Base-by-base conservation (phyloP, 2,329 filamentous ascomycete species). In the Colletotrichum sp. region DNA sequence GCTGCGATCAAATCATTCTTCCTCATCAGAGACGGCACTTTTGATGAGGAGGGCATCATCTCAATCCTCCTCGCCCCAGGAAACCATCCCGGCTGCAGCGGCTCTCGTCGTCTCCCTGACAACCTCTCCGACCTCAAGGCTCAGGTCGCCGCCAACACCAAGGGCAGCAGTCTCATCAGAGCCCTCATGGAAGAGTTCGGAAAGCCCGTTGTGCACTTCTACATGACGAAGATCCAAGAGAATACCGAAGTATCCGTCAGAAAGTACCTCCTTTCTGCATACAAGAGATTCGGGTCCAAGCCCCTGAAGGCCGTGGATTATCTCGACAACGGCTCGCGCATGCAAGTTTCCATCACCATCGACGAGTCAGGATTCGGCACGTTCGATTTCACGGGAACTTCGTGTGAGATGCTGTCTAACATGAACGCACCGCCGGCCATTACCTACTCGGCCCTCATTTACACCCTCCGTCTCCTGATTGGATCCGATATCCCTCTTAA, bases 71-170 rank as follows among this genome's bases (percentile, higher is more conserved):
- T 92, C 12, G 94, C 96, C 78, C 95, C 95, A 0, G 94, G 94
- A 0, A 88, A 93, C 79, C 92, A 94, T 78, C 92, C 93, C 1
- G 95, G 94, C 2, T 97, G 95, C 85, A 93, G 91, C 69, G 95
- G 95, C 3, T 96, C 95, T 1, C 89, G 95, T 55, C 95, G 94
- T 81, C 87, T 98, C 1, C 92, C 91, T 7, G 95, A 98, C 83
- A 98, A 98, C 81, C 88, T 98, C 78, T 96, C 95, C 66, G 95
- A 98, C 82, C 88, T 98, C 55, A 96, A 96, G 83, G 95, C 95
- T 0, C 95, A 98, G 82, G 93, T 97, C 12, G 95, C 95, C 0
- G 95, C 95, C 21, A 98, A 98, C 81, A 93, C 95, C 79, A 96
- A 96, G 79, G 95, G 95, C 9, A 96, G 96, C 80, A 91, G 91